These are phyloP conservation scores for Penicillium janthinellum DNA, from an alignment of 2,329 filamentous ascomycete genomes.

Conservation along the genomic window DNA sequence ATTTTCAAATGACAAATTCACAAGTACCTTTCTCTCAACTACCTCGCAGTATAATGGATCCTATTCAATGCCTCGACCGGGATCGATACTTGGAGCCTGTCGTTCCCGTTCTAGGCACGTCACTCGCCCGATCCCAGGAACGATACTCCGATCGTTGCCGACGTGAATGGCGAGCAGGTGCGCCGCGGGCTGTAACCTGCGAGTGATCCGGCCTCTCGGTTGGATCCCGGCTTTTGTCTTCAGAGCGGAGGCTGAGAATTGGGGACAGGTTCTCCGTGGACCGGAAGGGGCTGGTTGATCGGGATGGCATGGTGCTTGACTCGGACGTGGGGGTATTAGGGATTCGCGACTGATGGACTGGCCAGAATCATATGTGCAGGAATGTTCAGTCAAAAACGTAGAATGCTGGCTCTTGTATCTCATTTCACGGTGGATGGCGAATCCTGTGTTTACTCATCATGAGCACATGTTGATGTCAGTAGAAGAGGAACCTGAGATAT, in stretches of 20 bases:
- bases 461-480: conserved; percentile 16
- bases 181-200: conserved; percentile 9
- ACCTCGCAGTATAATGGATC: neutral
- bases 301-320: conserved; percentile 12
- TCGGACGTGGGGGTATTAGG: too few species aligned
- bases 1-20: neutral
- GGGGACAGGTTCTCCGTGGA: conserved; percentile 14
- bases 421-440: conserved; percentile 6
- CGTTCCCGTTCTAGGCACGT: conserved; percentile 9
- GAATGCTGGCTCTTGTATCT: neutral
- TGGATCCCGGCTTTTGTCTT: neutral
- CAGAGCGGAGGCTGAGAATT: conserved; percentile 1
- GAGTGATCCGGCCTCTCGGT: conserved; percentile 9
- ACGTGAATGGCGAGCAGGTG: conserved; percentile 14
- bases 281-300: conserved; percentile 10
- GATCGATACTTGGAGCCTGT: conserved; percentile 22
- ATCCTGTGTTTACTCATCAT: conserved; percentile 12
- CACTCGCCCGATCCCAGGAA: conserved; percentile 19
- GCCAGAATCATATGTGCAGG: too few species aligned
- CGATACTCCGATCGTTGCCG: conserved; percentile 16
- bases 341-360: too few species aligned
- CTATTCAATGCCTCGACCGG: conserved; percentile 17
- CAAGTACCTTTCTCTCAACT: neutral
- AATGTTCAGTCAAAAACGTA: neutral
- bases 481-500: neutral